A percentile compares a stretch with the other conserved stretches of the same genome.
Evolutionary conservation across 2,329 filamentous ascomycete genomes (phyloP).

Genomic region (Alternaria sp.): DNA sequence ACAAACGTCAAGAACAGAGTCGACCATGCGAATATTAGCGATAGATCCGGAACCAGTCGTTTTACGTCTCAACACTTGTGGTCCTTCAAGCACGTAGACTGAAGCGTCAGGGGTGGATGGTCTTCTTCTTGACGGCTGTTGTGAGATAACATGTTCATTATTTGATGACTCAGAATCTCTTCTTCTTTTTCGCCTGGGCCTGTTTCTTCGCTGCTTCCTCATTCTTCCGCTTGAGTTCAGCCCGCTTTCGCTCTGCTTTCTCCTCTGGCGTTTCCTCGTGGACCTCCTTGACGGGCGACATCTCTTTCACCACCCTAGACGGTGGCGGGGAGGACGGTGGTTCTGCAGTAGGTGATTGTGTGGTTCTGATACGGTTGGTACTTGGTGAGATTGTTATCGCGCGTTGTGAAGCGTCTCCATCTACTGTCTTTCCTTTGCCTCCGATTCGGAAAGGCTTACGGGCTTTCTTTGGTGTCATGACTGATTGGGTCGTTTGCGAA

Average conservation of each 20-base stretch:
- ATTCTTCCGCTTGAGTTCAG: conserved; percentile 65
- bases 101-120: background rate
- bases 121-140: background rate
- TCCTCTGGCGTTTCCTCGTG: conserved; percentile 58
- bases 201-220: conserved; percentile 64
- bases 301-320: conserved; percentile 11
- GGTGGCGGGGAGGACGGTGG: conserved; percentile 21
- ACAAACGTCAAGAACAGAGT: background rate
- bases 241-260: conserved; percentile 63
- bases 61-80: background rate
- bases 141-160: background rate
- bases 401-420: conserved; percentile 14
- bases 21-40: background rate
- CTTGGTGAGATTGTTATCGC: conserved; percentile 10
- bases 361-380: conserved; percentile 8
- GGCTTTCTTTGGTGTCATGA: conserved; percentile 22
- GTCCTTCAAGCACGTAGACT: background rate
- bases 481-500: conserved; percentile 13
- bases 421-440: conserved; percentile 34
- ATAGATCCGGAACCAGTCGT: background rate
- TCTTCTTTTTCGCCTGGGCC: conserved; percentile 47
- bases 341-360: conserved; percentile 16
- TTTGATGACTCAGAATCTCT: conserved; percentile 35
- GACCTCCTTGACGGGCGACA: conserved; percentile 23
- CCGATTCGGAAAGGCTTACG: conserved; percentile 45